Evolutionary conservation across 2,329 filamentous ascomycete genomes (phyloP), one percentile per base, ranked within the genome.

Genomic region (Colletotrichum godetiae): DNA sequence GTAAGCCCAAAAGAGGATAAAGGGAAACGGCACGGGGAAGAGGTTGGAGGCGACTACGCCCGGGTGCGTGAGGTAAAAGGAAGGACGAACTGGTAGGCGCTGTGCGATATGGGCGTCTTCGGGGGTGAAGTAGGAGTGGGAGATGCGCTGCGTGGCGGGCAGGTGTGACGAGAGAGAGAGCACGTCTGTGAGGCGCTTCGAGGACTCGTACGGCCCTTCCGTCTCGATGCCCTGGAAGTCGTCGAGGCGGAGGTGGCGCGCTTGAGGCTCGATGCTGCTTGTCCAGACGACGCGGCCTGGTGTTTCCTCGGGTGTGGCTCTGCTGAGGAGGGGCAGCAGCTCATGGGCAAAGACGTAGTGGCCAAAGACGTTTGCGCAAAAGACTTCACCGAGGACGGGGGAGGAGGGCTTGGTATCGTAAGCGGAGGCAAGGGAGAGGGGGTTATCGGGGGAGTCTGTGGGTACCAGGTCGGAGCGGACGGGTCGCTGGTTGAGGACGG

Each of bases 361-460:
- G 0, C 97, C 97, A 80, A 99, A 98, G 35, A 98, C 89, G 80
- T 98, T 98, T 62, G 96, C 93, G 80, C 92, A 93, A 81, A 98
- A 99, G 22, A 98, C 91, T 76, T 94, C 88, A 3, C 95, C 95
- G 0, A 99, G 85, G 5, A 86, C 84, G 0, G 92, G 91, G 71
- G 91, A 31, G 3, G 82, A 79, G 15, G 88, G 84, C 79, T 95
- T 88, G 70, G 42, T 62, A 49, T 68, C 52, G 66, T 64, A 56
- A 60, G 61, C 64, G 57, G 57, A 70, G 58, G 67, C 62, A n/a
- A 49, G 31, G 42, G 58, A 55, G 24, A 72, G 63, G 59, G 70
- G 60, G 65, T 72, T 63, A 42, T 52, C 57, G 29, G 65, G 69
- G 65, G 57, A 53, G 22, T 68, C 60, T 56, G 15, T 68, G 7